Evolutionary conservation across 805 yeast genomes (phyloP), one percentile per base, ranked within the genome.

Genomic region (Yamadazyma paraphyllophila): DNA sequence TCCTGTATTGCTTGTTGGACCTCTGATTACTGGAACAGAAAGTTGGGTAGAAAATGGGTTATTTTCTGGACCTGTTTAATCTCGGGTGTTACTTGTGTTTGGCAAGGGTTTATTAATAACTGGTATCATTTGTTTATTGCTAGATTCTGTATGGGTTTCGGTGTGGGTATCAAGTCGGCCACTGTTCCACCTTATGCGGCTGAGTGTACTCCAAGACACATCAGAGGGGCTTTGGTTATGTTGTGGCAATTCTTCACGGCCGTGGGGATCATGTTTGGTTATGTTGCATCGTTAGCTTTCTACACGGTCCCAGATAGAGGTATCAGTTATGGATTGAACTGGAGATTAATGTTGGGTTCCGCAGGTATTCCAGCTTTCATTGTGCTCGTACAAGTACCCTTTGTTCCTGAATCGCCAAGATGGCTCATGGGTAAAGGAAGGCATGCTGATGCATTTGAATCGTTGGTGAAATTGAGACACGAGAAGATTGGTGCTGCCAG

Each of bases 221-320:
- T 78, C 32, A 69, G 88, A 57, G 89, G 89, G 39, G 78, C 86
- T 1, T 66, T 83, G 49, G 81, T 81, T 39, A 81, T 82, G 83
- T 69, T 79, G 65, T 83, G 87, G 85, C 88, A 83, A 65, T 79
- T 81, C 55, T 82, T 82, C 70, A 82, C 87, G 13, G 88, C 88
- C 1, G 77, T 82, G 44, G 89, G 89, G 47, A 81, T 83, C 51
- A 77, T 80, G 78, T 68, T 83, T 52, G 88, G 88, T 13, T 80
- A 80, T 50, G 78, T 81, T 25, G 71, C 82, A 15, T 73, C 76
- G 15, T 73, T 82, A 48, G 84, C 83, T 1, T 80, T 82, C 57
- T 80, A 80, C 64, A 65, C 71, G 38, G 80, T 83, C 41, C 75
- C 77, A 1, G 61, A 58, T 36, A 65, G 63, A 36, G 75, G 76